phyloP scores from a whole-genome alignment of 2,329 filamentous ascomycete genomes.

The Ophiostoma sp. region DNA sequence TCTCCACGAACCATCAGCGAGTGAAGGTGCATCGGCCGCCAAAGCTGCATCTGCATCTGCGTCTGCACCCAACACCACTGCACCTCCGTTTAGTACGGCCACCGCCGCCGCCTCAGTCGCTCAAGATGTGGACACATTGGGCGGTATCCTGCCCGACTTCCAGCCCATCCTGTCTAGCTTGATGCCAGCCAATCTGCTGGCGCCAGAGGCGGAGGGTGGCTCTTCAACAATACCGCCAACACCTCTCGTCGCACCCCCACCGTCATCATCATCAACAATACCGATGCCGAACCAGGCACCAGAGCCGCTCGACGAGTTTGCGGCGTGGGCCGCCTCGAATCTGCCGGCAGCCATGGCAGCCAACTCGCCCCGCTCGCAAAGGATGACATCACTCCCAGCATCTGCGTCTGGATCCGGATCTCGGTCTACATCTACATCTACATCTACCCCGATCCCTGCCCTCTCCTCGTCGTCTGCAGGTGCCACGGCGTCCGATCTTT shows the following conservation, averaged over 20 bases:
- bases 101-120: background rate
- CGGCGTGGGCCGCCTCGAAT: conserved; percentile 7
- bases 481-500: background rate
- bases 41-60: background rate
- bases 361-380: background rate
- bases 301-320: background rate
- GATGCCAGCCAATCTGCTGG: background rate
- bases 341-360: conserved; percentile 2
- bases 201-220: background rate
- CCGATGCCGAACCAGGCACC: background rate
- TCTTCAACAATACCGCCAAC: background rate
- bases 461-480: background rate
- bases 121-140: background rate
- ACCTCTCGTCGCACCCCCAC: background rate
- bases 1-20: conserved; percentile 33
- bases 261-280: background rate
- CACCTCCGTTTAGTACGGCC: background rate
- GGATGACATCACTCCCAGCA: background rate
- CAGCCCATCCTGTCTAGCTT: conserved; percentile 1
- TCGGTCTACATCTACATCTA: background rate
- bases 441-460: background rate
- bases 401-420: background rate
- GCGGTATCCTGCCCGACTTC: background rate
- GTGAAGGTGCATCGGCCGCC: background rate
- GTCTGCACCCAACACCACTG: background rate